These are phyloP conservation scores for Amesomyces nigricolor DNA, from an alignment of 2,329 filamentous ascomycete genomes.

Conservation along the genomic window DNA sequence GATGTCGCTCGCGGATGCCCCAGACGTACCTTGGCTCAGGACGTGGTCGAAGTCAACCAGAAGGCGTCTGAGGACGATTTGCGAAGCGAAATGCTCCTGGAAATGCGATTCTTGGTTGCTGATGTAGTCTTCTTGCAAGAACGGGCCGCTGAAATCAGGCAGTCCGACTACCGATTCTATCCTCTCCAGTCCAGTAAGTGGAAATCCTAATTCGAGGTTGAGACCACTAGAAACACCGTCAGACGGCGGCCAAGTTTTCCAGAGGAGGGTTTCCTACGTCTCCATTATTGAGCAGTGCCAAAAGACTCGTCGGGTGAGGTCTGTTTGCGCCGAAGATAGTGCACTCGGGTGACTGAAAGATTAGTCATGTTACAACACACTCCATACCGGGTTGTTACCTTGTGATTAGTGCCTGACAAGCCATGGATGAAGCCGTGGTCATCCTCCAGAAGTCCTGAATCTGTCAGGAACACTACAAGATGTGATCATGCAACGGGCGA, in stretches of 20 bases:
- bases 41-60: conserved; percentile 47
- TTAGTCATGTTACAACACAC: not conserved
- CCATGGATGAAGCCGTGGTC: conserved; percentile 49
- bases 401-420: conserved; percentile 51
- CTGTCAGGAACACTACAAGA: not conserved
- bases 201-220: conserved; percentile 53
- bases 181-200: conserved; percentile 48
- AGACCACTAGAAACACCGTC: conserved; percentile 39
- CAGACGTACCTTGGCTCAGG: conserved; percentile 46
- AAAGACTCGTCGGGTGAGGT: conserved; percentile 49
- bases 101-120: conserved; percentile 48
- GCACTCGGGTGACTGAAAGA: conserved; percentile 37
- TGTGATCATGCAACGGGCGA: not conserved
- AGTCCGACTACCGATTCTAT: conserved; percentile 50
- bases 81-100: conserved; percentile 54
- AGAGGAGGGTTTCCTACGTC: conserved; percentile 35
- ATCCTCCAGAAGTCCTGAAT: conserved; percentile 56
- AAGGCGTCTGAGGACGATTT: conserved; percentile 51
- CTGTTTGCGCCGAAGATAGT: conserved; percentile 42
- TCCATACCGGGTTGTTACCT: conserved; percentile 35
- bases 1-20: conserved; percentile 1
- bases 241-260: conserved; percentile 5
- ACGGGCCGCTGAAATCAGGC: conserved; percentile 46
- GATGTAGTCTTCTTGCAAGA: conserved; percentile 42
- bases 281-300: conserved; percentile 55